Evolutionary conservation across 805 yeast species (phyloP), one percentile per base, ranked within the genome.

Genomic region (Wickerhamomyces mucosus): DNA sequence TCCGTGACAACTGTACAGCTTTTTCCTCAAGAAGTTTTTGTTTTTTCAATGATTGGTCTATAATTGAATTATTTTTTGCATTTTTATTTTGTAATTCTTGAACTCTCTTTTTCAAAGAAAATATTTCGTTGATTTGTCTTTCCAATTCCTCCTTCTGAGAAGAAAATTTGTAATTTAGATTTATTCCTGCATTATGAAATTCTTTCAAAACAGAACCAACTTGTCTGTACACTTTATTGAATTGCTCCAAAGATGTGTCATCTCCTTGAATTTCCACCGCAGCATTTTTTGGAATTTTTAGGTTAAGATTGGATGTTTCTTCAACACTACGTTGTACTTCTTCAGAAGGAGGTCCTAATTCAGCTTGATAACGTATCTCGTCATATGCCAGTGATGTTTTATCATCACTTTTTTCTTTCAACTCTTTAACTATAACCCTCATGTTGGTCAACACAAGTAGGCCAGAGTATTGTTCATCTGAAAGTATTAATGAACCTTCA

Each of bases 91-190:
- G 34, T 15, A 50, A 15, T 5, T 28, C 19, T 5, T 31, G 29
- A 10, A 44, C 41, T 15, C 39, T 50, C 18, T 35, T 31, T 5
- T 40, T 15, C 3, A 59, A 32, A 7, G 52, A 50, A 20, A 41
- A 35, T 1, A 59, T 32, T 12, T 43, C 36, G 18, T 42, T 37
- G 15, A 68, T 39, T 39, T 72, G 77, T 14, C 56, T 52, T 4
- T 54, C 48, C 13, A 67, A 46, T 38, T 68, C 75, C 10, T 42
- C 34, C 26, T 59, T 59, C 40, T 69, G 73, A 23, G 56, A 53
- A 3, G 31, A 29, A 0, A 67, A 37, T 27, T 67, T 54, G 15
- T 51, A 44, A 32, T 61, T 59, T 27, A 68, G 31, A 17, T 48
- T 36, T 1, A 58, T 36, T 0, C 65, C 67, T 8, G 60, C 44